These are phyloP conservation scores for Aphanomyces astaci DNA, from an alignment of 352 stramenopile species.

Conservation along the genomic window DNA sequence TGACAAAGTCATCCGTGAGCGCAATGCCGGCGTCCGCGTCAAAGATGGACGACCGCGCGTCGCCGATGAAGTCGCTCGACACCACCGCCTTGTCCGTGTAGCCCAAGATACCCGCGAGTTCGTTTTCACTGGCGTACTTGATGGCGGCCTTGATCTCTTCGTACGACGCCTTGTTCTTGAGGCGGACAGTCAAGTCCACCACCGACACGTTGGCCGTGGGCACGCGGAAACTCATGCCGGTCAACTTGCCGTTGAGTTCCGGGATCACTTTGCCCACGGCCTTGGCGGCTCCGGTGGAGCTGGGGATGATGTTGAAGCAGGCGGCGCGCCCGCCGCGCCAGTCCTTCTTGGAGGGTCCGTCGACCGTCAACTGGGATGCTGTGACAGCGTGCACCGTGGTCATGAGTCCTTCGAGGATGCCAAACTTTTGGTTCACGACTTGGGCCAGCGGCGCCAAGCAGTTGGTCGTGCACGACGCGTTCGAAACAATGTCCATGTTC, in stretches of 20 bases:
- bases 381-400: slow-evolving; percentile 98
- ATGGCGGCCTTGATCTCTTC: slow-evolving; percentile 97
- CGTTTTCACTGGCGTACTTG: slow-evolving; percentile 89
- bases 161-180: slow-evolving; percentile 90
- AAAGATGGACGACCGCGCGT: slow-evolving; percentile 96
- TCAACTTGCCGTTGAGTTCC: slow-evolving; percentile 87
- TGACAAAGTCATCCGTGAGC: slow-evolving; percentile 97
- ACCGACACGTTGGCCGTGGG: slow-evolving; percentile 85
- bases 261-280: slow-evolving; percentile 98
- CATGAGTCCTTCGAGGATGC: slow-evolving; percentile 97
- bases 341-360: slow-evolving; percentile 97
- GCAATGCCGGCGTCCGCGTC: slow-evolving; percentile 96
- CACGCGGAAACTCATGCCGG: slow-evolving; percentile 88
- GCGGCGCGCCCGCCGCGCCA: slow-evolving; percentile 95
- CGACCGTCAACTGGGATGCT: slow-evolving; percentile 96
- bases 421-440: slow-evolving; percentile 98
- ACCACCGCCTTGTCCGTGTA: slow-evolving; percentile 97
- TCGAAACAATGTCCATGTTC: slow-evolving; percentile 96
- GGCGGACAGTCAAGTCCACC: slow-evolving; percentile 79
- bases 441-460: slow-evolving; percentile 97
- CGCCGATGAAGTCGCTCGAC: slow-evolving; percentile 95
- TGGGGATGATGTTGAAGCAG: slow-evolving; percentile 99
- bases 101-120: slow-evolving; percentile 96
- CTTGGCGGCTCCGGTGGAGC: slow-evolving; percentile 96
- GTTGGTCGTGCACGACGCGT: slow-evolving; percentile 99